These are phyloP conservation scores for Mucor indicus DNA, from an alignment of 371 early-diverging fungal genomes.

Conservation along the genomic window DNA sequence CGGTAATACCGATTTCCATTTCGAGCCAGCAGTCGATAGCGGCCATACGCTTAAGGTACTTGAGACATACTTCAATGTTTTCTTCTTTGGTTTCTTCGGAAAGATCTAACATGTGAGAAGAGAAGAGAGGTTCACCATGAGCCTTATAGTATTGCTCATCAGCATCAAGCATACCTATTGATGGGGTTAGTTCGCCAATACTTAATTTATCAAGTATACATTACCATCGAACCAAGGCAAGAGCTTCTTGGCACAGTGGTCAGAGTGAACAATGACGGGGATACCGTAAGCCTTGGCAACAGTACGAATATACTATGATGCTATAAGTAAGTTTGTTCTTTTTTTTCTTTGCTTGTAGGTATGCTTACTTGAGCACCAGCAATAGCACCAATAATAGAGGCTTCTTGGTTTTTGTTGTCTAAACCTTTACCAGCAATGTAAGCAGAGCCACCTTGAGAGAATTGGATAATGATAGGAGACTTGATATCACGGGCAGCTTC, in stretches of 20 bases:
- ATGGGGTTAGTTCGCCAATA: background rate
- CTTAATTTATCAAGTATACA: background rate
- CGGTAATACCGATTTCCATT: conserved; percentile 95
- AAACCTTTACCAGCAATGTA: conserved; percentile 90
- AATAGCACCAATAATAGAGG: conserved; percentile 84
- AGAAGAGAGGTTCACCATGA: conserved; percentile 91
- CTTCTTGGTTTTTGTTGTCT: conserved; percentile 82
- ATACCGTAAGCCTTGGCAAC: conserved; percentile 89
- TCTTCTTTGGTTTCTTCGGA: conserved; percentile 88
- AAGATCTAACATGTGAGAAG: conserved; percentile 94
- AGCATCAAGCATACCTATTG: conserved; percentile 70
- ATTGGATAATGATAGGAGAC: conserved; percentile 89
- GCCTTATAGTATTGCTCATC: conserved; percentile 90
- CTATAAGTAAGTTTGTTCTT: background rate
- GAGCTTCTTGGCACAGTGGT: conserved; percentile 94
- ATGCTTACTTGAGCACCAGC: conserved; percentile 73
- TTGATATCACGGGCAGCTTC: conserved; percentile 90
- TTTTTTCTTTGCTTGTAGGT: background rate
- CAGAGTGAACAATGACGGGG: conserved; percentile 87
- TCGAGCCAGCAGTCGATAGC: conserved; percentile 81
- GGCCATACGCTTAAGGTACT: conserved; percentile 88
- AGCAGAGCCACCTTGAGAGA: conserved; percentile 89
- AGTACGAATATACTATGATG: conserved; percentile 59
- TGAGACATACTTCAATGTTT: conserved; percentile 82
- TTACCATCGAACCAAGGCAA: conserved; percentile 88